A percentile compares a stretch with the other conserved stretches of the same genome.
Conservation (phyloP, 1,284 basidiomycete species). For the Boletus semigastroideus region DNA sequence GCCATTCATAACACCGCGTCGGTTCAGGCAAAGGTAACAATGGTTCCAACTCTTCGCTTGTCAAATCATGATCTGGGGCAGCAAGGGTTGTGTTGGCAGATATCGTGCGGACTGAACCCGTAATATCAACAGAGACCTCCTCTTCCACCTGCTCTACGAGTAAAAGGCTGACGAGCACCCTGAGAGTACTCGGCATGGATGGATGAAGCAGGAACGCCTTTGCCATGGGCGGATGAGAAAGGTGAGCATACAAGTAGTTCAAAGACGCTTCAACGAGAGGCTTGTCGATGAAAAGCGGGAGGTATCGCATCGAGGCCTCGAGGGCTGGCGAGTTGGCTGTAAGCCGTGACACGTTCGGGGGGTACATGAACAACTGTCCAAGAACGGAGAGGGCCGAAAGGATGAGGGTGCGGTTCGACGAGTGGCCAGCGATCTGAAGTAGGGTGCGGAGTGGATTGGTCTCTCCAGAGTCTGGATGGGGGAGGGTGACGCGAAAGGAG, state of each 20-base stretch:
- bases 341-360: conserved; percentile 56
- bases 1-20: conserved; percentile 79
- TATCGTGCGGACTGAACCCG: conserved; percentile 54
- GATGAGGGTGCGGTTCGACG: conserved; percentile 71
- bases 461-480: conserved; percentile 29
- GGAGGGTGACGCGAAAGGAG: conserved; percentile 43
- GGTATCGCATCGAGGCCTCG: conserved; percentile 60
- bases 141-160: conserved; percentile 70
- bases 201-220: conserved; percentile 70
- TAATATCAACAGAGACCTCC: conserved; percentile 58
- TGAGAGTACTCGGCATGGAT: conserved; percentile 65
- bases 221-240: conserved; percentile 74
- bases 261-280: conserved; percentile 65
- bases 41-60: conserved; percentile 61
- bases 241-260: conserved; percentile 75
- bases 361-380: conserved; percentile 59
- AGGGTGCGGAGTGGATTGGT: conserved; percentile 52
- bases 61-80: conserved; percentile 59
- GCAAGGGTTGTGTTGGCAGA: conserved; percentile 45
- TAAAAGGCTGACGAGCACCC: conserved; percentile 64
- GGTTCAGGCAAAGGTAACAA: conserved; percentile 65
- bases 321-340: conserved; percentile 55
- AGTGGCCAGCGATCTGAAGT: conserved; percentile 51
- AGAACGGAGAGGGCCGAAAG: conserved; percentile 61
- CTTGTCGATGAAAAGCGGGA: conserved; percentile 74